These are phyloP conservation scores for Achlya hypogyna DNA, from an alignment of 352 stramenopile genomes.

Conservation along the genomic window DNA sequence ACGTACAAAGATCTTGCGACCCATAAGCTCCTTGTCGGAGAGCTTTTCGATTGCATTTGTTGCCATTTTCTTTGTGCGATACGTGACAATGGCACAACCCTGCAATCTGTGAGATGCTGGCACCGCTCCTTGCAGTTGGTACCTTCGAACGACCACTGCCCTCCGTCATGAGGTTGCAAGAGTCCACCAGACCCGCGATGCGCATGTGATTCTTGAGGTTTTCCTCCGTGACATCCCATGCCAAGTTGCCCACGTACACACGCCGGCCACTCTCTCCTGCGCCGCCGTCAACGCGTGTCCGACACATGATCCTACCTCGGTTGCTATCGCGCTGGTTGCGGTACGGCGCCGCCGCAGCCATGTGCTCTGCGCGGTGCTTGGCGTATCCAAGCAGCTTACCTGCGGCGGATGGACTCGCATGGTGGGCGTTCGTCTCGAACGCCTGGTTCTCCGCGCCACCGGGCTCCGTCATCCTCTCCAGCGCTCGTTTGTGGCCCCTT, in stretches of 20 bases:
- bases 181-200: conserved; percentile 49
- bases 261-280: conserved; percentile 26
- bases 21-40: conserved; percentile 88
- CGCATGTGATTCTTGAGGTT: conserved; percentile 81
- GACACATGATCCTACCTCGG: conserved; percentile 17
- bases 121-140: conserved; percentile 5
- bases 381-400: conserved; percentile 8
- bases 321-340: conserved; percentile 23
- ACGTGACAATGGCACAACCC: conserved; percentile 93
- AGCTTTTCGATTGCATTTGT: conserved; percentile 75
- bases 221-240: conserved; percentile 75
- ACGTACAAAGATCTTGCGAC: conserved; percentile 90
- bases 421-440: not conserved
- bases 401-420: not conserved
- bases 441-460: not conserved
- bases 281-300: conserved; percentile 21
- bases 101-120: conserved; percentile 22
- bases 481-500: not conserved
- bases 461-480: not conserved
- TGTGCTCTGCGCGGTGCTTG: conserved; percentile 41
- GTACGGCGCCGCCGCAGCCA: conserved; percentile 51
- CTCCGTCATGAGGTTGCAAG: conserved; percentile 50
- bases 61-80: conserved; percentile 66
- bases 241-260: conserved; percentile 81
- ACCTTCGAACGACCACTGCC: conserved; percentile 70